These are phyloP conservation scores for Ceriops decandra DNA, from an alignment of 345 rosid genomes.

Conservation along the genomic window DNA sequence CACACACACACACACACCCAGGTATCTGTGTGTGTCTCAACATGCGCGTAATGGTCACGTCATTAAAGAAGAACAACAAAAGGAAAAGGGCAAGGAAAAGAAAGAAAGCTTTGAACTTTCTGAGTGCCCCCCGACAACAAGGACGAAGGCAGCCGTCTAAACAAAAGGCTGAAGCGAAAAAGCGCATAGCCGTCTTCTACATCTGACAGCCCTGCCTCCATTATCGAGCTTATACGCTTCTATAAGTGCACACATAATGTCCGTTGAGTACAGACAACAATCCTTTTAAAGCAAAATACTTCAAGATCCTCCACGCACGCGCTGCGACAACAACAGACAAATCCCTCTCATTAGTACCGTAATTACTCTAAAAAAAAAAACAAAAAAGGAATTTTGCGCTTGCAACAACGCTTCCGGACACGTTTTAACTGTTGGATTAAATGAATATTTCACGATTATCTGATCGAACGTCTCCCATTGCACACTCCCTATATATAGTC, in stretches of 20 bases:
- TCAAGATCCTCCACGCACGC: conserved; percentile 35
- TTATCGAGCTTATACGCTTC: not conserved
- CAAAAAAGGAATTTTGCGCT: not conserved
- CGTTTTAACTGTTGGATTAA: too few species aligned
- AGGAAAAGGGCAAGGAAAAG: too few species aligned
- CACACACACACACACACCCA: too few species aligned
- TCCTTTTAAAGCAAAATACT: conserved; percentile 34
- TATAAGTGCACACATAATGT: conserved; percentile 11
- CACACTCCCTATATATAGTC: not conserved
- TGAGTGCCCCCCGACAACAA: conserved; percentile 14
- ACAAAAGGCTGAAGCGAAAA: conserved; percentile 3
- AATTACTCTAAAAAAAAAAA: too few species aligned
- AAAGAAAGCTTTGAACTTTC: not conserved
- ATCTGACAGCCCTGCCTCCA: conserved; percentile 26
- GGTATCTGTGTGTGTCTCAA: not conserved
- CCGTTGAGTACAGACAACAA: conserved; percentile 28
- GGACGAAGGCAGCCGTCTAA: conserved; percentile 22
- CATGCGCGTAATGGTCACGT: conserved; percentile 18
- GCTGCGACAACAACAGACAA: conserved; percentile 49
- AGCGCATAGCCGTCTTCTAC: conserved; percentile 20
- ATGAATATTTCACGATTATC: too few species aligned
- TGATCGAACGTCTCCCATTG: too few species aligned
- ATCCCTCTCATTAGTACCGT: too few species aligned
- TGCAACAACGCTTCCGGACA: not conserved
- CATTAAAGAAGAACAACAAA: not conserved